phyloP scores from a whole-genome alignment of 495 filamentous ascomycete genomes.

The Evansstolkia leycettana region DNA sequence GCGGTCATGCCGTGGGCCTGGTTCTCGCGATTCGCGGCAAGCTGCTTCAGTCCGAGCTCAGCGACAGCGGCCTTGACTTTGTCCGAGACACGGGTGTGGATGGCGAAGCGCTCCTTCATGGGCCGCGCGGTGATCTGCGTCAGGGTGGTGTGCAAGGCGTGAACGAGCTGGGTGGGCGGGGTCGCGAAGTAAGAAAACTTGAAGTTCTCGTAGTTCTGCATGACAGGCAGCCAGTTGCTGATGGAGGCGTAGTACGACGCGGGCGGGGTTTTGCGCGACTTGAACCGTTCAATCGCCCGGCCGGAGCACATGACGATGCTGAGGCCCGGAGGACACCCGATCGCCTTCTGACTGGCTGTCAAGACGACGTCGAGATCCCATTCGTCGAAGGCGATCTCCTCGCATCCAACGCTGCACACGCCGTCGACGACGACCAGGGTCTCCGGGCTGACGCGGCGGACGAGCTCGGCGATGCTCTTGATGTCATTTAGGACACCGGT shows the following conservation, averaged over 20 bases:
- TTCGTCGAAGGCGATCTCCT: conserved; percentile 90
- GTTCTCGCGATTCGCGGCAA: conserved; percentile 71
- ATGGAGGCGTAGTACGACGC: conserved; percentile 86
- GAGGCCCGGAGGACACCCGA: conserved; percentile 86
- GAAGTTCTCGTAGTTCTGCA: conserved; percentile 96
- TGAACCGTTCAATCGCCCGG: conserved; percentile 72
- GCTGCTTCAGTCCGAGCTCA: conserved; percentile 72
- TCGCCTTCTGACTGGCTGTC: conserved; percentile 91
- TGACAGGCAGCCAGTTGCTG: conserved; percentile 96
- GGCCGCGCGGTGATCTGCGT: conserved; percentile 70
- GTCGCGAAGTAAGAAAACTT: conserved; percentile 98
- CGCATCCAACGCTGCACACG: conserved; percentile 91
- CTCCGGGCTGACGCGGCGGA: conserved; percentile 75
- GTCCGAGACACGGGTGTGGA: conserved; percentile 63
- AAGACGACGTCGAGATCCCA: conserved; percentile 90
- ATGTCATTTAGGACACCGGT: conserved; percentile 91
- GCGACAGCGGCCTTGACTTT: conserved; percentile 70
- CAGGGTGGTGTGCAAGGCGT: conserved; percentile 88
- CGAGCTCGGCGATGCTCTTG: conserved; percentile 66
- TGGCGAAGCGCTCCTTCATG: conserved; percentile 65
- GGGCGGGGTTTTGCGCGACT: conserved; percentile 66
- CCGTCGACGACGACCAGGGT: conserved; percentile 89
- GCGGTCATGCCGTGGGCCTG: conserved; percentile 98
- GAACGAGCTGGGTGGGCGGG: conserved; percentile 85
- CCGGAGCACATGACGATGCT: conserved; percentile 87